Evolutionary conservation across 1,284 basidiomycete genomes (phyloP), one percentile per base, ranked within the genome.

Genomic region (Paramarasmius palmivorus): DNA sequence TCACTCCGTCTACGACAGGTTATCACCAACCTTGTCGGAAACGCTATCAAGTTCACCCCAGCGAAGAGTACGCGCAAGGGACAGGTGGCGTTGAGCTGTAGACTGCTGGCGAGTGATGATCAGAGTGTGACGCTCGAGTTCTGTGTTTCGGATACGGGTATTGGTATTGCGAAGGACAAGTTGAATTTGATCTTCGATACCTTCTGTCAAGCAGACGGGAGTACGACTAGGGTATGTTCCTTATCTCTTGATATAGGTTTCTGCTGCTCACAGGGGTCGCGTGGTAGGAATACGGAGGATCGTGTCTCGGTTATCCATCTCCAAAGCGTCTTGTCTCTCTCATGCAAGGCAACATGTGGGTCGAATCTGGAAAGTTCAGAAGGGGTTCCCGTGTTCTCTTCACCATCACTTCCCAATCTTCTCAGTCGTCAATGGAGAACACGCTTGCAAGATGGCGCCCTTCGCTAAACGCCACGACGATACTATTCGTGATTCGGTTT

Each of bases 261-360:
- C 39, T 20, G 52, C 48, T 8, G 25, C 56, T 52, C 51, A 3
- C 32, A 37, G 45, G 25, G 19, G 37, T 48, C n/a, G n/a, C n/a
- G n/a, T n/a, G 26, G 22, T 55, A 92, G 85, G 97, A 98, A 81
- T 98, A 98, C 64, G 96, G 96, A 59, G 96, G 96, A 44, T 98
- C 97, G 0, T 96, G 97, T 68, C 81, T 98, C 1, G 97, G 96
- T n/a, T 77, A 99, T 55, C 94, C 92, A 10, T 95, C 95, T 63
- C 95, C 93, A 29, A 94, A 98, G 65, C 89, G 96, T 0, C 86
- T 99, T 19, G 96, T 98, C 46, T 92, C 90, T 59, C 87, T 99
- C 61, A 99, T 99, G 97, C 87, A 92, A 63, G 97, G 97, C 55
- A 94, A 97, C 65, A 92, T 99, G 77, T 99, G 97, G 97, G 97